phyloP scores from a whole-genome alignment of 73 alveolate genomes.

The Paramecium caudatum region DNA sequence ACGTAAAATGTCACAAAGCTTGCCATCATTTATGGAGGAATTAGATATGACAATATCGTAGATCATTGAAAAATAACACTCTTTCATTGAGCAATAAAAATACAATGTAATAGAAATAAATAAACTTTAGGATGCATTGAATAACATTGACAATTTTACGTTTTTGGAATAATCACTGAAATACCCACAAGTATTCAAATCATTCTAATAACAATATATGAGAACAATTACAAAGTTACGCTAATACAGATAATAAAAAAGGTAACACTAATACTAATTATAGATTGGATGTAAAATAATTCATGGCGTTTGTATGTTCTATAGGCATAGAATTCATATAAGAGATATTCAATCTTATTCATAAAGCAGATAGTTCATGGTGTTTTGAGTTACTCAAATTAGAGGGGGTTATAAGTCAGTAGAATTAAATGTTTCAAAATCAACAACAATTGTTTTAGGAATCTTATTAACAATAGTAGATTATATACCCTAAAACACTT shows the following conservation, averaged over 20 bases:
- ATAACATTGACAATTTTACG: conserved; percentile 48
- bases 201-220: background rate
- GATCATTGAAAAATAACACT: background rate
- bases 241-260: background rate
- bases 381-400: conserved; percentile 45
- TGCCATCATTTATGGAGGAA: conserved; percentile 49
- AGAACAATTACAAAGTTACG: background rate
- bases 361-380: conserved; percentile 47
- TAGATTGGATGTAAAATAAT: conserved; percentile 34
- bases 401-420: background rate
- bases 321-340: conserved; percentile 23
- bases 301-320: background rate
- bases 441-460: background rate
- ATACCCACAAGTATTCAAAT: conserved; percentile 19
- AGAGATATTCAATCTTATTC: conserved; percentile 8
- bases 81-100: background rate
- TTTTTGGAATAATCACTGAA: background rate
- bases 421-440: no score
- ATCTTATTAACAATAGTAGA: background rate
- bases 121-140: conserved; percentile 43
- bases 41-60: background rate
- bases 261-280: background rate
- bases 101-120: background rate
- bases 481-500: background rate
- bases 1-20: conserved; percentile 28